Conservation (phyloP, 1,284 basidiomycete genomes). For the Cryptococcus floricola region DNA sequence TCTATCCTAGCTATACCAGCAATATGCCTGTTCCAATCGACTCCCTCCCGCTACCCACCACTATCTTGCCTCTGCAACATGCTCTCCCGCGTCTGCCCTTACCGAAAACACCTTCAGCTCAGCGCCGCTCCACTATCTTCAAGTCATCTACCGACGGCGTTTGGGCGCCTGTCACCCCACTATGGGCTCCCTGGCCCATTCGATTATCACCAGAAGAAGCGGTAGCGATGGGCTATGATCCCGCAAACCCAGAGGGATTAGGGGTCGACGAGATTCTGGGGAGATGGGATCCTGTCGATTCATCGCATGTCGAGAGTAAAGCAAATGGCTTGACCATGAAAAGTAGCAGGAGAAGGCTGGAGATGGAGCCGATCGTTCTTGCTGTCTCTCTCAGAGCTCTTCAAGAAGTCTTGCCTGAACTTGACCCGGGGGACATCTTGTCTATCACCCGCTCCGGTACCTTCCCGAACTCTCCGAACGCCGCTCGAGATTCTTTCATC, state of each 20-base stretch:
- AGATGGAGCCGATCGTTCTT: constrained; percentile 61
- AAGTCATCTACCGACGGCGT: constrained; percentile 45
- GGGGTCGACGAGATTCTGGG: constrained; percentile 59
- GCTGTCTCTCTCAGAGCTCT: constrained; percentile 61
- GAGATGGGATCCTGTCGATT: constrained; percentile 36
- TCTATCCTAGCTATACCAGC: too few species aligned
- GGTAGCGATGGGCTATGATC: constrained; percentile 60
- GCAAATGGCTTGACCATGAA: constrained; percentile 27
- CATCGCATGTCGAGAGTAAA: constrained; percentile 1
- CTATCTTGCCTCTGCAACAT: constrained; percentile 24
- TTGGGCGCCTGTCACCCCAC: constrained; percentile 78
- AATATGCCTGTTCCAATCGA: too few species aligned
- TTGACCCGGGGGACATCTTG: constrained; percentile 82
- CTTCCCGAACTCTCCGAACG: constrained; percentile 7
- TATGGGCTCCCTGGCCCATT: constrained; percentile 82
- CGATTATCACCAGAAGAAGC: constrained; percentile 63
- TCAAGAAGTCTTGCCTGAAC: constrained; percentile 72
- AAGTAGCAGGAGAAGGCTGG: constrained; percentile 54
- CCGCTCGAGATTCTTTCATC: constrained; percentile 64
- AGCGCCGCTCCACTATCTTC: constrained; percentile 63
- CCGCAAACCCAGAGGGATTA: constrained; percentile 38
- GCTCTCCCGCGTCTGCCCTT: constrained; percentile 31
- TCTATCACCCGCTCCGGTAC: constrained; percentile 33
- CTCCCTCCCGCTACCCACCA: constrained; percentile 31
- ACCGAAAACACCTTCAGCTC: constrained; percentile 59